Evolutionary conservation across 2,329 filamentous ascomycete genomes (phyloP), one percentile per base, ranked within the genome.

Genomic region (Fusarium solani-melongenae): DNA sequence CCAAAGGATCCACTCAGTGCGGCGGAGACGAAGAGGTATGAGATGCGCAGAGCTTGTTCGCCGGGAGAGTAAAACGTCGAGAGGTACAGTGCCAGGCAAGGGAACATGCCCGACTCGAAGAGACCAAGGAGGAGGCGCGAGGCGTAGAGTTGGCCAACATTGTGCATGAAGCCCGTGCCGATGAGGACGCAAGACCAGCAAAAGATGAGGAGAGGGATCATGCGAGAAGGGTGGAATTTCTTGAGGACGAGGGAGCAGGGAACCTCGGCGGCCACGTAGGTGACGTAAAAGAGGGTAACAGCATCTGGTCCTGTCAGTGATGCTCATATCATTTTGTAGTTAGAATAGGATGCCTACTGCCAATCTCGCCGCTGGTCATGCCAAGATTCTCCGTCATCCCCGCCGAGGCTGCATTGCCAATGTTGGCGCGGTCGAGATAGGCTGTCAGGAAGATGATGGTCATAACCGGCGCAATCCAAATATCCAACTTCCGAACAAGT

Each of bases 91-190:
- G 87, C 86, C 67, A 90, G 83, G 1, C 89, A 89, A 0, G 90
- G 89, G 71, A 92, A 91, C 1, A 91, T 82, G 0, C 89, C 90
- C 6, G 88, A 89, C 79, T 92, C 90, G 15, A 90, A 86, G 4
- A 88, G 79, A 1, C 90, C 90, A 0, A 92, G 85, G 1, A 91
- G 80, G 0, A 92, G 77, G 11, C 90, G 87, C 64, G 87, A 89
- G 15, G 85, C 88, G 12, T 92, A 82, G 7, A 92, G 80, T 1
- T 86, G 86, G 9, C 81, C 85, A 72, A 88, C 91, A 73, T 82
- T 88, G 56, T 89, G 86, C 6, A 86, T 85, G 12, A 92, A 82
- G 0, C 90, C 90, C 1, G 87, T 90, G 75, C 87, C 85, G 2
- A 87, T 87, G 20, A 89, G 86, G 20, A 91, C 82, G 51, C 89